Evolutionary conservation across 768 basidiomycete species (phyloP).

Genomic region (Pleurotus citrinopileatus): DNA sequence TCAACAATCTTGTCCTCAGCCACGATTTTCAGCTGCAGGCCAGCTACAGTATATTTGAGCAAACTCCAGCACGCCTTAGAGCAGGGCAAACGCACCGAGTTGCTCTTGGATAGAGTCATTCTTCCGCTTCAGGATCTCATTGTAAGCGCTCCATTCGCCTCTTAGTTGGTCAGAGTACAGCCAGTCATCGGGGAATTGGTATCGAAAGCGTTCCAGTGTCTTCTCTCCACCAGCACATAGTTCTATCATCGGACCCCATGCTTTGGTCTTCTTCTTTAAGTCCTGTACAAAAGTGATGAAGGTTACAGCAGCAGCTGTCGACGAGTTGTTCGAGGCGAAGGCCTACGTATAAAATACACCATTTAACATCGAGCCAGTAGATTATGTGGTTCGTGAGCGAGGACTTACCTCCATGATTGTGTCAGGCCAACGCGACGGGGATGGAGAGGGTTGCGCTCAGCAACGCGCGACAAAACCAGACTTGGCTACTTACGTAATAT

Average conservation of each 20-base stretch:
- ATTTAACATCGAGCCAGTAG: background rate
- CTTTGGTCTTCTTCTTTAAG: constrained; percentile 93
- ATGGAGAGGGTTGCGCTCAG: background rate
- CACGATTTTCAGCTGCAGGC: constrained; percentile 98
- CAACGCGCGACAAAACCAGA: constrained; percentile 5
- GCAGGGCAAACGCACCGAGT: constrained; percentile 60
- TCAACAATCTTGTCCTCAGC: constrained; percentile 98
- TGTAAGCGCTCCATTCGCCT: constrained; percentile 98
- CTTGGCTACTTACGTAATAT: constrained; percentile 10
- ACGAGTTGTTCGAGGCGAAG: constrained; percentile 79
- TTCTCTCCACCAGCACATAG: constrained; percentile 94
- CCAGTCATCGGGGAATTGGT: constrained; percentile 97
- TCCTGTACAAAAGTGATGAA: constrained; percentile 99
- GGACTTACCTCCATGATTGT: constrained; percentile 14
- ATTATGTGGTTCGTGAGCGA: background rate
- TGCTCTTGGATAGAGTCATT: constrained; percentile 99
- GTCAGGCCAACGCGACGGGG: constrained; percentile 1
- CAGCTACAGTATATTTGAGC: constrained; percentile 48
- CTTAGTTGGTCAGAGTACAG: constrained; percentile 96
- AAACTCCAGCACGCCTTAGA: background rate
- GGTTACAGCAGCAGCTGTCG: constrained; percentile 96
- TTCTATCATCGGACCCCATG: constrained; percentile 97
- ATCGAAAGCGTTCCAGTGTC: constrained; percentile 94
- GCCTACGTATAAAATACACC: constrained; percentile 35
- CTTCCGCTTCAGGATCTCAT: constrained; percentile 96